A percentile compares a stretch with the other conserved stretches of the same genome.
phyloP scores from a whole-genome alignment of 2,329 filamentous ascomycete species.

The Hypoxylon sp. region DNA sequence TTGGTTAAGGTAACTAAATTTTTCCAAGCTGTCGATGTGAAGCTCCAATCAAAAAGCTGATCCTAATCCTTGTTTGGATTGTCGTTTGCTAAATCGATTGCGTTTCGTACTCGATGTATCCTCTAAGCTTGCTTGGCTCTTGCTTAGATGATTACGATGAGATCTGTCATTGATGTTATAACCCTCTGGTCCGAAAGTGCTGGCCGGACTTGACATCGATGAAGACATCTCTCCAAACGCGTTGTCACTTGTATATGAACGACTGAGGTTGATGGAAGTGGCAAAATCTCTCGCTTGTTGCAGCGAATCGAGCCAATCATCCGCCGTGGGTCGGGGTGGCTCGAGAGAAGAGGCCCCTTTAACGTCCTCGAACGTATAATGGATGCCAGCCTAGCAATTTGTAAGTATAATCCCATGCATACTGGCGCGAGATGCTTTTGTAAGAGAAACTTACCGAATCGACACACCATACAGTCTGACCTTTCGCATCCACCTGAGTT shows the following conservation, averaged over 20 bases:
- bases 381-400: constrained; percentile 77
- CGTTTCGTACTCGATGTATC: constrained; percentile 60
- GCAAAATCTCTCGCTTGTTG: constrained; percentile 88
- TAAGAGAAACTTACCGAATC: constrained; percentile 89
- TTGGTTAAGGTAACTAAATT: constrained; percentile 26
- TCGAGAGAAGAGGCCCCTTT: constrained; percentile 69
- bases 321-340: constrained; percentile 71
- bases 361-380: constrained; percentile 93
- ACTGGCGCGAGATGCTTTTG: constrained; percentile 4
- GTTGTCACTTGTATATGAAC: constrained; percentile 72
- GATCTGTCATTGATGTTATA: constrained; percentile 60
- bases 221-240: constrained; percentile 74
- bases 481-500: constrained; percentile 85
- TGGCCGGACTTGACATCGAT: constrained; percentile 77
- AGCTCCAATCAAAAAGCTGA: constrained; percentile 73
- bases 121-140: constrained; percentile 65
- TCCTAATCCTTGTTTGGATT: constrained; percentile 93
- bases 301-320: constrained; percentile 92
- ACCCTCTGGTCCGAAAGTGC: constrained; percentile 70
- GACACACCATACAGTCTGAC: constrained; percentile 86
- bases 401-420: constrained; percentile 36
- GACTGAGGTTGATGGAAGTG: constrained; percentile 72
- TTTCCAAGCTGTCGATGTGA: constrained; percentile 21
- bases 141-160: constrained; percentile 66
- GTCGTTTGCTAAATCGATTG: constrained; percentile 86